Evolutionary conservation across 805 yeast genomes (phyloP).

Genomic region (Nakazawaea wickerhamii): DNA sequence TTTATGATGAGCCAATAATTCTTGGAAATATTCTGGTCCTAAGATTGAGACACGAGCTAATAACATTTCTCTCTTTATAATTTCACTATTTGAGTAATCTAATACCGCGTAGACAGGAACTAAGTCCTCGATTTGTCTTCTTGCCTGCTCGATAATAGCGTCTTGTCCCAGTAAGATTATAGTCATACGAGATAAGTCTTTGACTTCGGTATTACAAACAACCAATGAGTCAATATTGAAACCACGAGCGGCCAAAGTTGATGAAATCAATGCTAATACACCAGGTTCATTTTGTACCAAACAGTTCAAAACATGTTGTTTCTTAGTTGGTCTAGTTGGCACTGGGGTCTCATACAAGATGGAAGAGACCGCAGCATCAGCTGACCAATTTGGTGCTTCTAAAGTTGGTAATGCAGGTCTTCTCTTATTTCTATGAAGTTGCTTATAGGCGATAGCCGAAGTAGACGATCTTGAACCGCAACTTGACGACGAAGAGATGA

Average conservation of each 20-base stretch:
- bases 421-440: constrained; percentile 76
- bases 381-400: constrained; percentile 92
- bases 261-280: constrained; percentile 87
- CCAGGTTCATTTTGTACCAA: constrained; percentile 98
- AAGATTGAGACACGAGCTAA: constrained; percentile 87
- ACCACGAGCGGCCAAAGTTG: constrained; percentile 96
- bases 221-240: constrained; percentile 97
- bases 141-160: constrained; percentile 94
- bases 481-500: constrained; percentile 7
- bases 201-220: constrained; percentile 94
- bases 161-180: constrained; percentile 92
- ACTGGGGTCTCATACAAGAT: constrained; percentile 88
- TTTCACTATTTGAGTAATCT: constrained; percentile 86
- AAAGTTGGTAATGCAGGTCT: constrained; percentile 91
- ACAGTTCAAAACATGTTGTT: constrained; percentile 91
- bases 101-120: constrained; percentile 98
- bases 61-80: constrained; percentile 85
- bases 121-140: constrained; percentile 95
- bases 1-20: constrained; percentile 81
- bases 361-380: constrained; percentile 94
- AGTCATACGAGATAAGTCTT: constrained; percentile 94
- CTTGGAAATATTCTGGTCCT: constrained; percentile 98
- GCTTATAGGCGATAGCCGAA: constrained; percentile 91
- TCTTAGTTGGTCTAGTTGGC: constrained; percentile 54
- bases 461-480: constrained; percentile 51